Percentiles rank a stretch among this genome's conserved stretches.
These are phyloP conservation scores for Rhodotorula paludigena DNA, from an alignment of 768 basidiomycete species.

Conservation along the genomic window DNA sequence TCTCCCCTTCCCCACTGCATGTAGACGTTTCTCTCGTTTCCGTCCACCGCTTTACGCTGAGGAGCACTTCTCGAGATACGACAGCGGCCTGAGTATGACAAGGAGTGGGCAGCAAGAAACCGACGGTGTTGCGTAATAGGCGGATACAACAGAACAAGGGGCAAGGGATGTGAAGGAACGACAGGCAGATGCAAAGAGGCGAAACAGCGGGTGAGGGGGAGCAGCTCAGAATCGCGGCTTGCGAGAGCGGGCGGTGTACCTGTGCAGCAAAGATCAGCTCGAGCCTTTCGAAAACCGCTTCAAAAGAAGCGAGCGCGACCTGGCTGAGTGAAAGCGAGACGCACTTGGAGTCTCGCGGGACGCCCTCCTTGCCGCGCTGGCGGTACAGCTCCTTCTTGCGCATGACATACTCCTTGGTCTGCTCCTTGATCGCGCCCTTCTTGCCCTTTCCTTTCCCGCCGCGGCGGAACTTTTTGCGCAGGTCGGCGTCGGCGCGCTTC, in stretches of 20 bases:
- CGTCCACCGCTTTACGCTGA: too few relatives aligned
- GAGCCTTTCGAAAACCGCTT: too few relatives aligned
- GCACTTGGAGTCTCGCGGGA: constrained; percentile 54
- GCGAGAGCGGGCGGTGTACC: constrained; percentile 34
- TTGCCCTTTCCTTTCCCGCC: background rate
- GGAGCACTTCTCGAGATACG: too few relatives aligned
- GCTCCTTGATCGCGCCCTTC: constrained; percentile 50
- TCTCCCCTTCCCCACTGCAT: too few relatives aligned
- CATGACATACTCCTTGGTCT: constrained; percentile 81
- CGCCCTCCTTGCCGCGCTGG: constrained; percentile 74
- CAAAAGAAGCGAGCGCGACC: background rate
- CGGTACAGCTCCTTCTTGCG: constrained; percentile 96
- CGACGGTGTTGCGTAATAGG: too few relatives aligned
- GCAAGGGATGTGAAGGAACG: background rate
- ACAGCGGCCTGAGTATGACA: too few relatives aligned
- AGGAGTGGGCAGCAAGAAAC: too few relatives aligned
- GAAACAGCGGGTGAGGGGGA: background rate
- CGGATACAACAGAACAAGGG: background rate
- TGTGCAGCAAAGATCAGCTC: background rate
- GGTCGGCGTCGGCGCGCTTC: constrained; percentile 58
- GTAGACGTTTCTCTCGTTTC: too few relatives aligned
- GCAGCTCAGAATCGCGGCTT: constrained; percentile 22
- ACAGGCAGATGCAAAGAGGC: background rate
- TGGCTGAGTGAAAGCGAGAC: constrained; percentile 1
- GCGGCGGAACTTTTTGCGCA: constrained; percentile 8